Percentiles rank a stretch among this genome's conserved stretches.
Evolutionary conservation across 2,329 filamentous ascomycete genomes (phyloP).

Genomic region (Clarireedia paspali): DNA sequence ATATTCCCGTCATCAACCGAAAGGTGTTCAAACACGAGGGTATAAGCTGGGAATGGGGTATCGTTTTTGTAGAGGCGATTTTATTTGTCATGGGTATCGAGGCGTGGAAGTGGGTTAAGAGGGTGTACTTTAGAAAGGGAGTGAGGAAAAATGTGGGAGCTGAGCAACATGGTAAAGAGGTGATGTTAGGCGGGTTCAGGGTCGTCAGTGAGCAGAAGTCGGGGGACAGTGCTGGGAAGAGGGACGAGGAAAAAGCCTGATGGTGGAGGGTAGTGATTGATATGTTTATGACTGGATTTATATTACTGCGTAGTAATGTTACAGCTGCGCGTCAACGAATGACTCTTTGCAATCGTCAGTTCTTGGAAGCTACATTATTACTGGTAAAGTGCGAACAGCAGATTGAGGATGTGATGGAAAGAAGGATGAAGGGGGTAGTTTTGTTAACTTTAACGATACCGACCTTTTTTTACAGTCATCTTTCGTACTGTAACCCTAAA

Average conservation of each 20-base stretch:
- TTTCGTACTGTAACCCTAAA: too few relatives aligned
- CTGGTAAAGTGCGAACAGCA: too few relatives aligned
- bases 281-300: too few relatives aligned
- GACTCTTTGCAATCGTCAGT: too few relatives aligned
- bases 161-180: background rate
- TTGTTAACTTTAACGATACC: too few relatives aligned
- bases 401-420: too few relatives aligned
- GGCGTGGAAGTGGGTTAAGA: constrained; percentile 60
- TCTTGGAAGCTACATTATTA: too few relatives aligned
- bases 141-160: background rate
- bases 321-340: too few relatives aligned
- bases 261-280: too few relatives aligned
- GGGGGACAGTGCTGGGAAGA: background rate
- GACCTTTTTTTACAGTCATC: too few relatives aligned
- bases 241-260: background rate
- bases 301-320: too few relatives aligned
- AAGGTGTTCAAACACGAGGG: constrained; percentile 58
- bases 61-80: constrained; percentile 52
- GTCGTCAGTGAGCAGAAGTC: constrained; percentile 21
- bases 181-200: constrained; percentile 32
- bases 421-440: too few relatives aligned
- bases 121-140: constrained; percentile 25
- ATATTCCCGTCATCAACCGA: constrained; percentile 61
- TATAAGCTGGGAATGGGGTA: constrained; percentile 63
- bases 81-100: constrained; percentile 60